Percentiles rank a stretch among this genome's conserved stretches.
These are phyloP conservation scores for Fraxinus baroniana DNA, from an alignment of 305 asterid genomes.

Conservation along the genomic window DNA sequence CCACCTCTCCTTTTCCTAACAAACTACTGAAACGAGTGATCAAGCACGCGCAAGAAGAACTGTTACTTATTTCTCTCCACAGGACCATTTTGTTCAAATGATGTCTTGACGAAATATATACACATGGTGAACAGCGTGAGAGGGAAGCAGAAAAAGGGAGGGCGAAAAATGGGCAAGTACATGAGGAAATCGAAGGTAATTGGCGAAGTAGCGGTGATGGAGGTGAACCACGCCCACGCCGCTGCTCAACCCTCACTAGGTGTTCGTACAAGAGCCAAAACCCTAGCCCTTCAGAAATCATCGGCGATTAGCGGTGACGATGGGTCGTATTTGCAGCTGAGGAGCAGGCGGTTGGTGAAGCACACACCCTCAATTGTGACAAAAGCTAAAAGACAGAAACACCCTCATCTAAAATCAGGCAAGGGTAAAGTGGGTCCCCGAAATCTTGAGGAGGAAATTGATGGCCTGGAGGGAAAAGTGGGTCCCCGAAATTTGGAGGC, in stretches of 20 bases:
- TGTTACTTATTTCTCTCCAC: not conserved
- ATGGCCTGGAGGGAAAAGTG: not conserved
- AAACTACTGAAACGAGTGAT: slow-evolving; percentile 6
- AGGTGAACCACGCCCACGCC: slow-evolving; percentile 3
- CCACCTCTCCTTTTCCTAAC: slow-evolving; percentile 8
- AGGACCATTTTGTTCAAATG: not conserved
- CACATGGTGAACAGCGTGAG: slow-evolving; percentile 1
- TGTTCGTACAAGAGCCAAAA: slow-evolving; percentile 40
- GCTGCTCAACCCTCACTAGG: slow-evolving; percentile 26
- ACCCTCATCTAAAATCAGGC: not conserved
- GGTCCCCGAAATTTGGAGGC: not conserved
- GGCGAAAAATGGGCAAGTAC: slow-evolving; percentile 26
- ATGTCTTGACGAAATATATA: not conserved
- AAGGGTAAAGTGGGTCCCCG: not conserved
- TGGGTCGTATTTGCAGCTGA: slow-evolving; percentile 38
- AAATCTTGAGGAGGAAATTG: not conserved
- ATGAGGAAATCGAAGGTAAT: slow-evolving; percentile 26
- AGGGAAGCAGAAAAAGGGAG: not conserved
- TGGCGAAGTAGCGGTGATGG: slow-evolving; percentile 15
- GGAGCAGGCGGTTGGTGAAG: slow-evolving; percentile 29
- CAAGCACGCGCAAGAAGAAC: slow-evolving; percentile 3
- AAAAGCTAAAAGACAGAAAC: slow-evolving; percentile 19
- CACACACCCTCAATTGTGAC: slow-evolving; percentile 11
- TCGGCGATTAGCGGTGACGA: slow-evolving; percentile 9
- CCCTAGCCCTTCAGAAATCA: slow-evolving; percentile 29